A percentile compares a stretch with the other conserved stretches of the same genome.
Conservation (phyloP, 768 basidiomycete genomes). For the Cystofilobasidium capitatum region DNA sequence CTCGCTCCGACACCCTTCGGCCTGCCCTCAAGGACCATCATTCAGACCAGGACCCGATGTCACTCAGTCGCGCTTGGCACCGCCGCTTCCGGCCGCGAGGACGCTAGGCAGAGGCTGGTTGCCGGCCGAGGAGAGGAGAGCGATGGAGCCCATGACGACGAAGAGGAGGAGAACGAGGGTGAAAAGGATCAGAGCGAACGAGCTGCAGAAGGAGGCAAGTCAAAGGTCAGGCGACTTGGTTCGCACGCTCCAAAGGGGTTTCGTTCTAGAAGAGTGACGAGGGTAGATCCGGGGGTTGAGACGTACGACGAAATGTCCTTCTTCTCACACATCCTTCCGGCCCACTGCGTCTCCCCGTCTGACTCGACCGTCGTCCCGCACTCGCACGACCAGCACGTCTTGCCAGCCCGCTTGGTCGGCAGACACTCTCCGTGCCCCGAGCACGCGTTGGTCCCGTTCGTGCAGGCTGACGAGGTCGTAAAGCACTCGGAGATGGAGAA, state of each 20-base stretch:
- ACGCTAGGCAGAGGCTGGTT: slow-evolving; percentile 61
- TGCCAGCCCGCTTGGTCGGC: slow-evolving; percentile 52
- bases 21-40: not conserved
- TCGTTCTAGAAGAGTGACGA: not conserved
- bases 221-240: not conserved
- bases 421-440: slow-evolving; percentile 63
- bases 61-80: slow-evolving; percentile 10
- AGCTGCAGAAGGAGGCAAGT: slow-evolving; percentile 42
- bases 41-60: not conserved
- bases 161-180: slow-evolving; percentile 57
- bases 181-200: slow-evolving; percentile 64
- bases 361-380: slow-evolving; percentile 46
- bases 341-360: slow-evolving; percentile 61
- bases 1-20: no score
- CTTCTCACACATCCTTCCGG: slow-evolving; percentile 63
- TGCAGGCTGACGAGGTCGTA: slow-evolving; percentile 49
- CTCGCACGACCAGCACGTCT: slow-evolving; percentile 48
- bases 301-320: slow-evolving; percentile 72
- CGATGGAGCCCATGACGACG: slow-evolving; percentile 57
- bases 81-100: slow-evolving; percentile 45
- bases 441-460: slow-evolving; percentile 55
- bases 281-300: not conserved
- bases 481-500: slow-evolving; percentile 58
- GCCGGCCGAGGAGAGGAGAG: slow-evolving; percentile 56
- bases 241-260: not conserved